Base-by-base conservation (phyloP, 495 filamentous ascomycete genomes). In the Immersiella caudata region DNA sequence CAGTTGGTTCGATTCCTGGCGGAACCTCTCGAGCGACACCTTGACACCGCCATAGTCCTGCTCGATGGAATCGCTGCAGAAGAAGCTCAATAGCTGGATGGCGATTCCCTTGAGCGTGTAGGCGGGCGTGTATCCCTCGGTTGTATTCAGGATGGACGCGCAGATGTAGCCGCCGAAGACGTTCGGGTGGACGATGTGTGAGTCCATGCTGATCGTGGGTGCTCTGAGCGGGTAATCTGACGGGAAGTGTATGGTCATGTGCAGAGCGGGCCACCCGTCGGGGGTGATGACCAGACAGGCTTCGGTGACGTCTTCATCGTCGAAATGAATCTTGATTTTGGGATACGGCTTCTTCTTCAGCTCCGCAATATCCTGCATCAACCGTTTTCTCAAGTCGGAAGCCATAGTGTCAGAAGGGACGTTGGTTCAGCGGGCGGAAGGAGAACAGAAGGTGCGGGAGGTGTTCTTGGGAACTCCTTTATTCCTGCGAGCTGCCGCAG, bases 31-130 rank as follows among this genome's bases (percentile, higher is more conserved):
- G 6, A 69, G 69, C 25, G 58, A 11, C 29, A 52, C 59, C 29
- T 16, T 62, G 0, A 33, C 29, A 33, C 2, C n/a, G 1, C 65
- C 67, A 25, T 62, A 35, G 3, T 74, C 72, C 60, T 85, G 81
- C 62, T 84, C 82, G 20, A 85, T 40, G 52, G 64, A 74, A 68
- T 84, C 81, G 67, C 85, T 83, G 68, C 82, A 79, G 78, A 89
- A 83, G 80, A 90, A 85, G 78, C 84, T 88, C 71, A 89, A 80
- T 49, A 86, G 71, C 72, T 88, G 83, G 64, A 86, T 81, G 54
- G 75, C 74, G 66, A 84, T 82, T 25, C 79, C 77, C 68, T 81
- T 83, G 29, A 84, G 77, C 1, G 83, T 84, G 60, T 84, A 85
- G 25, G 84, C 83, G 3, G 79, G 79, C 1, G 82, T 84, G 56